phyloP scores from a whole-genome alignment of 768 basidiomycete species.

The Gyrodon lividus region DNA sequence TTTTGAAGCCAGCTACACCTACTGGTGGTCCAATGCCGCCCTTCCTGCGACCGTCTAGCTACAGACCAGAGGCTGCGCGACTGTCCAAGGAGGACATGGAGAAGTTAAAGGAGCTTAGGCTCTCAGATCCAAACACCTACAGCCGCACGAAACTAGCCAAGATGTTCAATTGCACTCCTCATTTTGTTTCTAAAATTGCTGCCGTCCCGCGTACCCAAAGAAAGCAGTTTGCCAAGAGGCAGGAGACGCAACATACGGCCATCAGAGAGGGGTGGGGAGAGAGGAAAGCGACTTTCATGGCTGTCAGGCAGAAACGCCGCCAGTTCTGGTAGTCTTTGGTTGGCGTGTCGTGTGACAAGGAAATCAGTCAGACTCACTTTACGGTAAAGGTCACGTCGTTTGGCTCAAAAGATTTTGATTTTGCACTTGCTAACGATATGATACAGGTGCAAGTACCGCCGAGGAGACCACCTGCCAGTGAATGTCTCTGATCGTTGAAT shows the following conservation, averaged over 20 bases:
- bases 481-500: not conserved
- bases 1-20: constrained; percentile 46
- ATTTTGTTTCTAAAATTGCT: constrained; percentile 65
- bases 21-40: constrained; percentile 45
- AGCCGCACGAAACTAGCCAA: constrained; percentile 68
- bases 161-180: constrained; percentile 70
- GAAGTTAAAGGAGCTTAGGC: constrained; percentile 58
- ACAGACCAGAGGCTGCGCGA: constrained; percentile 35
- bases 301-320: constrained; percentile 65
- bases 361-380: not conserved
- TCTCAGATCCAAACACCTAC: constrained; percentile 54
- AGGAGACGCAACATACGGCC: constrained; percentile 47
- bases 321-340: constrained; percentile 61
- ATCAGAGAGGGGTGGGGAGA: constrained; percentile 68
- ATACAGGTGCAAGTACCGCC: not conserved
- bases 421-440: not conserved
- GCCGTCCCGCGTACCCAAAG: constrained; percentile 54
- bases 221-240: constrained; percentile 39
- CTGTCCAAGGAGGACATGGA: constrained; percentile 52
- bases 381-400: constrained; percentile 1
- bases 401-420: not conserved
- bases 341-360: not conserved
- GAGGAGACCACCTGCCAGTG: not conserved
- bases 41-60: constrained; percentile 41
- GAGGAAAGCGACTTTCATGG: constrained; percentile 56